Conservation (phyloP, 805 yeast genomes). For the Torulaspora delbrueckii region DNA sequence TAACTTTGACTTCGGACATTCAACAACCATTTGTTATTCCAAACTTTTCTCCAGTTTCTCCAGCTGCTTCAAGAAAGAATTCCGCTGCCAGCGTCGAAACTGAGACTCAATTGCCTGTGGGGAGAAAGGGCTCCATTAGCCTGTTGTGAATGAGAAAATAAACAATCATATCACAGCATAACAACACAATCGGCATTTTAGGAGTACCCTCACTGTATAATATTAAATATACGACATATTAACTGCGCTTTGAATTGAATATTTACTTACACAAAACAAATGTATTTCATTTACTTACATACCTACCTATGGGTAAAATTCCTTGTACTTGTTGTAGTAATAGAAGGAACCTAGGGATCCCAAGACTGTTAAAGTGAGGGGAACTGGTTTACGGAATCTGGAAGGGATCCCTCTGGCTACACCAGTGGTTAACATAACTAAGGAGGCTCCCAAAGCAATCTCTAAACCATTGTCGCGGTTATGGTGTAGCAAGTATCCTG, state of each 20-base stretch:
- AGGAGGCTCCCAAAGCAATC: conserved; percentile 67
- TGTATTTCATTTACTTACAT: background rate
- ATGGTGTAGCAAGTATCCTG: conserved; percentile 68
- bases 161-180: background rate
- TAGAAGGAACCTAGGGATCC: conserved; percentile 64
- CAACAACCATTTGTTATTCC: conserved; percentile 64
- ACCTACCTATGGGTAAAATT: conserved; percentile 45
- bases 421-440: conserved; percentile 64
- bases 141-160: conserved; percentile 8
- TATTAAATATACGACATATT: background rate
- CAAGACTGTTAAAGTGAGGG: conserved; percentile 54
- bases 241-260: background rate
- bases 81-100: conserved; percentile 16
- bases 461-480: conserved; percentile 80
- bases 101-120: conserved; percentile 4
- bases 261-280: background rate
- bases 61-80: conserved; percentile 32
- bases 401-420: conserved; percentile 61
- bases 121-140: conserved; percentile 16
- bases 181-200: background rate
- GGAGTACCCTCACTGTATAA: conserved; percentile 1
- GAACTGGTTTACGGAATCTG: conserved; percentile 66
- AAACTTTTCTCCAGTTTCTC: conserved; percentile 53
- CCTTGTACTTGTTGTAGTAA: conserved; percentile 69
- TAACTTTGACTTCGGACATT: conserved; percentile 51